These are phyloP conservation scores for Lachnellula hyalina DNA, from an alignment of 2,329 filamentous ascomycete genomes.

Conservation along the genomic window DNA sequence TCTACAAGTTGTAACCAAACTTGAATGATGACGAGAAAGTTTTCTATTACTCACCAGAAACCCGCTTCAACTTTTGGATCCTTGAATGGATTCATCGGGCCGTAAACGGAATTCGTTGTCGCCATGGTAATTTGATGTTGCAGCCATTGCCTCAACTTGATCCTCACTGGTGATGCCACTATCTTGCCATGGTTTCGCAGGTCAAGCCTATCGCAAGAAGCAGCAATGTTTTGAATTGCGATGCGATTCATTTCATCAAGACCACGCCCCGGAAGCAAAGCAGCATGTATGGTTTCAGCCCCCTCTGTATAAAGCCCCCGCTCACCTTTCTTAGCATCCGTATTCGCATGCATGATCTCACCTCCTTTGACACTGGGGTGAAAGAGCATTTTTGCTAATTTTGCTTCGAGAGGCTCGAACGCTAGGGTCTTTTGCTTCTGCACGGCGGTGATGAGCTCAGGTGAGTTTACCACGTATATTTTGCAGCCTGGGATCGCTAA, in stretches of 20 bases:
- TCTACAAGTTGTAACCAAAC: no score
- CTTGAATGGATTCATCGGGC: constrained; percentile 37
- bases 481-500: constrained; percentile 37
- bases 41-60: constrained; percentile 35
- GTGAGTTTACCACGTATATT: constrained; percentile 38
- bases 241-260: constrained; percentile 34
- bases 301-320: constrained; percentile 30
- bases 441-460: constrained; percentile 33
- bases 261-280: constrained; percentile 28
- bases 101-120: constrained; percentile 37
- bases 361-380: constrained; percentile 26
- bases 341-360: constrained; percentile 28
- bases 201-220: constrained; percentile 4
- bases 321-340: constrained; percentile 32
- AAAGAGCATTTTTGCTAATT: neutral
- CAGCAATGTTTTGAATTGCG: constrained; percentile 32
- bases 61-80: constrained; percentile 32
- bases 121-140: constrained; percentile 24
- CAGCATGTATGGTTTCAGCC: constrained; percentile 31
- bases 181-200: neutral
- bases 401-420: constrained; percentile 35
- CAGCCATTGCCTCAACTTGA: constrained; percentile 25
- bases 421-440: constrained; percentile 36
- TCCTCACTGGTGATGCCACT: constrained; percentile 25
- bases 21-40: no score